phyloP scores from a whole-genome alignment of 345 rosid species.

The Murraya koenigii region DNA sequence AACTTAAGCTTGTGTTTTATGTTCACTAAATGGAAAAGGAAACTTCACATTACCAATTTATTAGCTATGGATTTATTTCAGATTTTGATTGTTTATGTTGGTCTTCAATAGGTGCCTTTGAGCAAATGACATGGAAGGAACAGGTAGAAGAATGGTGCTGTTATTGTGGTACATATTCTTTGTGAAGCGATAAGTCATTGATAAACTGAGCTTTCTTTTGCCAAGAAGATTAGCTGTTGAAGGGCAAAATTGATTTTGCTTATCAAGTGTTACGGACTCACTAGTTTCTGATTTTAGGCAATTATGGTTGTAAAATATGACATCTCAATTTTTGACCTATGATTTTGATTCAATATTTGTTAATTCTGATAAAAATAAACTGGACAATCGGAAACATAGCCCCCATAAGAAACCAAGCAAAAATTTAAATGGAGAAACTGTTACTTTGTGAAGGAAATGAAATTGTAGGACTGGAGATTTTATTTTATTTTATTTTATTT shows the following conservation, averaged over 20 bases:
- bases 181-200: not conserved
- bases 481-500: too few species aligned
- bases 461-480: not conserved
- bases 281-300: not conserved
- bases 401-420: too few species aligned
- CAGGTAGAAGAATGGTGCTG: not conserved
- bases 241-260: not conserved
- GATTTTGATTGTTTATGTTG: not conserved
- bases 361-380: not conserved
- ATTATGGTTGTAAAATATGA: not conserved
- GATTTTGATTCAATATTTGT: not conserved
- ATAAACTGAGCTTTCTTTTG: not conserved
- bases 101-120: not conserved
- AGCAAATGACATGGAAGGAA: not conserved
- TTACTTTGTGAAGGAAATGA: not conserved
- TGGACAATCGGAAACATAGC: too few species aligned
- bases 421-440: not conserved
- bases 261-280: not conserved
- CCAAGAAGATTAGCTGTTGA: not conserved
- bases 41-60: not conserved
- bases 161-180: not conserved
- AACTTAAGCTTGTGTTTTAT: not conserved
- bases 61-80: not conserved
- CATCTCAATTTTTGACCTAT: not conserved
- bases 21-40: not conserved